These are phyloP conservation scores for Xanthoparmelia taractica DNA, from an alignment of 495 filamentous ascomycete genomes.

Conservation along the genomic window DNA sequence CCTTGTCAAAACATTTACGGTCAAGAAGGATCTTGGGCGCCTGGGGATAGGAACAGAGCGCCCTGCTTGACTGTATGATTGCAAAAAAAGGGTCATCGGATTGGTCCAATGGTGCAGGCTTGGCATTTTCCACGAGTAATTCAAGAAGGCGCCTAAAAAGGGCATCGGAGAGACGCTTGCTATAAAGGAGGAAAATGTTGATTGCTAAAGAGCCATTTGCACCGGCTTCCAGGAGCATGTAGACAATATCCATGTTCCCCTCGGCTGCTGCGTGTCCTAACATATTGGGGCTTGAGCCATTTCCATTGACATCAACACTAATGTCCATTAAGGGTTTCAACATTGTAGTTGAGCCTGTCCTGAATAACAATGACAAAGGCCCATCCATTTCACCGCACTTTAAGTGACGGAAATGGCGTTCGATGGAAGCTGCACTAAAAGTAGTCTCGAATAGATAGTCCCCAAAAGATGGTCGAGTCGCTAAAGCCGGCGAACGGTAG, in stretches of 20 bases:
- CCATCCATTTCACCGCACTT: fast-evolving
- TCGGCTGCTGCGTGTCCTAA: not conserved
- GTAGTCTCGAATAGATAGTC: not conserved
- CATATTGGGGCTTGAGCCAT: fast-evolving
- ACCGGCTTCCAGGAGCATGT: not conserved
- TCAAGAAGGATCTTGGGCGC: conserved; percentile 1
- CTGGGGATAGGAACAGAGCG: not conserved
- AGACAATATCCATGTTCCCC: conserved; percentile 1
- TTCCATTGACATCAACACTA: not conserved
- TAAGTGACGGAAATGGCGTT: not conserved
- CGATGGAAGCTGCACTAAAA: not conserved
- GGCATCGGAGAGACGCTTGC: not conserved
- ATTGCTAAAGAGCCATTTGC: not conserved
- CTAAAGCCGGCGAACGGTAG: not conserved
- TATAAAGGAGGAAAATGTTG: fast-evolving
- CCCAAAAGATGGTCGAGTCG: not conserved
- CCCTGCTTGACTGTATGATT: not conserved
- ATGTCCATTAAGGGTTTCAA: not conserved
- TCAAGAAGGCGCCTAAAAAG: not conserved
- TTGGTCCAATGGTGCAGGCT: not conserved
- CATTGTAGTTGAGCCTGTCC: not conserved
- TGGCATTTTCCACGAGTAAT: not conserved
- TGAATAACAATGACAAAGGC: not conserved
- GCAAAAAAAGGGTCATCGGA: not conserved
- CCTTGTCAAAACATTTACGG: not conserved